Percentiles rank a stretch among this genome's conserved stretches.
Conservation (phyloP, 352 stramenopile species). For the Peronosclerospora sorghi region DNA sequence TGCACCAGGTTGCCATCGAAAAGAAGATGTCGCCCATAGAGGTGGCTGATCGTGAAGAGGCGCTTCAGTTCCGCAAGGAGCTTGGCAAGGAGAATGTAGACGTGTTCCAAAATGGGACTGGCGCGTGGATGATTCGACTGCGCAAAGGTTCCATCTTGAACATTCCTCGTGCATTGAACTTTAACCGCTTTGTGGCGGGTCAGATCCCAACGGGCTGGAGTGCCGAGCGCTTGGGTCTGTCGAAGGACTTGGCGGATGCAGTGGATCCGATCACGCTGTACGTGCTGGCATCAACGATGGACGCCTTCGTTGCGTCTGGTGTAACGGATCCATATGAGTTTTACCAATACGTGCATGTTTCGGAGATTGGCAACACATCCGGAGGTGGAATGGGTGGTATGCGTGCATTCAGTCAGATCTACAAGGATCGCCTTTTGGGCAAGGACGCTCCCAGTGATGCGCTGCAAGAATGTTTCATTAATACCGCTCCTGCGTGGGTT, state of each 20-base stretch:
- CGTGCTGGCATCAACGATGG: slow-evolving; percentile 61
- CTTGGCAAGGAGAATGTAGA: slow-evolving; percentile 77
- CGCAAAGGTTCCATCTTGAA: slow-evolving; percentile 73
- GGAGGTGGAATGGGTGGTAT: slow-evolving; percentile 79
- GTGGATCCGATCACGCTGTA: slow-evolving; percentile 78
- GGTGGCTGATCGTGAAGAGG: slow-evolving; percentile 71
- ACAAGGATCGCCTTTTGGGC: slow-evolving; percentile 51
- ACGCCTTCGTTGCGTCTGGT: slow-evolving; percentile 67
- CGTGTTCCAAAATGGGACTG: slow-evolving; percentile 54
- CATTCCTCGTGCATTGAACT: slow-evolving; percentile 66
- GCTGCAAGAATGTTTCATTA: slow-evolving; percentile 83
- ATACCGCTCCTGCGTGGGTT: slow-evolving; percentile 81
- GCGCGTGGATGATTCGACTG: slow-evolving; percentile 78
- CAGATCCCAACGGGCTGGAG: slow-evolving; percentile 86
- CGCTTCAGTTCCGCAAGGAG: slow-evolving; percentile 68
- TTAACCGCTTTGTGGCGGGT: slow-evolving; percentile 79
- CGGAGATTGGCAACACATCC: slow-evolving; percentile 77
- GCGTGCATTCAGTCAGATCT: slow-evolving; percentile 67
- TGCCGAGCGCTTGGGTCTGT: slow-evolving; percentile 63
- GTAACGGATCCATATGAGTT: slow-evolving; percentile 87
- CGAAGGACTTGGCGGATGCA: slow-evolving; percentile 69
- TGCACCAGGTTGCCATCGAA: slow-evolving; percentile 82
- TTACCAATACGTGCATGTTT: slow-evolving; percentile 87
- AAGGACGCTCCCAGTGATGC: slow-evolving; percentile 70
- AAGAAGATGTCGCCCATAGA: slow-evolving; percentile 85